A percentile compares a stretch with the other conserved stretches of the same genome.
phyloP scores from a whole-genome alignment of 805 yeast species.

The Candida silvatica region DNA sequence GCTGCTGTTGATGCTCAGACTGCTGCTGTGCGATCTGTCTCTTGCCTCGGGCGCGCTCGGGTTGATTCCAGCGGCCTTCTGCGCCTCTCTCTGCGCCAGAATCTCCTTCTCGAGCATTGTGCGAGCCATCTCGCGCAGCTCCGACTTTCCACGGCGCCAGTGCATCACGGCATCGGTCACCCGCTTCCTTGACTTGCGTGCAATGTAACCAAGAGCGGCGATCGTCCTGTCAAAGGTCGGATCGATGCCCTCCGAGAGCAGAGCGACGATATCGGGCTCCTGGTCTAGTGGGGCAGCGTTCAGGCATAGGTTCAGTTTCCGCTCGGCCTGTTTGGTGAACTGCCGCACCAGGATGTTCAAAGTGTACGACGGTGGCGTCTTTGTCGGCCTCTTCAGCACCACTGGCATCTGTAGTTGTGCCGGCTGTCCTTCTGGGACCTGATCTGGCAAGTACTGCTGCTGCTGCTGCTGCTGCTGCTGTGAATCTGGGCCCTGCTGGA shows the following conservation, averaged over 20 bases:
- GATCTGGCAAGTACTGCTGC: background rate
- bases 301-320: slow-evolving; percentile 69
- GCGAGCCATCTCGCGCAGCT: slow-evolving; percentile 62
- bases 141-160: slow-evolving; percentile 93
- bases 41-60: too few species aligned
- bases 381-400: background rate
- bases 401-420: background rate
- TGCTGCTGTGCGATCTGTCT: too few species aligned
- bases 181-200: slow-evolving; percentile 84
- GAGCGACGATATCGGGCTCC: slow-evolving; percentile 73
- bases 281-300: slow-evolving; percentile 50
- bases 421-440: too few species aligned
- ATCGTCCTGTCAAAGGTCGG: slow-evolving; percentile 80
- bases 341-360: slow-evolving; percentile 91
- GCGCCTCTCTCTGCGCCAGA: slow-evolving; percentile 14
- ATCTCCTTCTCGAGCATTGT: slow-evolving; percentile 38
- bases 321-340: slow-evolving; percentile 89
- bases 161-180: slow-evolving; percentile 97
- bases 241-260: slow-evolving; percentile 81
- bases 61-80: too few species aligned
- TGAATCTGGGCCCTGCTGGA: background rate
- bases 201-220: slow-evolving; percentile 81
- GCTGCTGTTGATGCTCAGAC: background rate
- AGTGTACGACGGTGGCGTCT: slow-evolving; percentile 57
- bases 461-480: background rate